Conservation (phyloP, 2,329 filamentous ascomycete species). For the Penicillium sp. region DNA sequence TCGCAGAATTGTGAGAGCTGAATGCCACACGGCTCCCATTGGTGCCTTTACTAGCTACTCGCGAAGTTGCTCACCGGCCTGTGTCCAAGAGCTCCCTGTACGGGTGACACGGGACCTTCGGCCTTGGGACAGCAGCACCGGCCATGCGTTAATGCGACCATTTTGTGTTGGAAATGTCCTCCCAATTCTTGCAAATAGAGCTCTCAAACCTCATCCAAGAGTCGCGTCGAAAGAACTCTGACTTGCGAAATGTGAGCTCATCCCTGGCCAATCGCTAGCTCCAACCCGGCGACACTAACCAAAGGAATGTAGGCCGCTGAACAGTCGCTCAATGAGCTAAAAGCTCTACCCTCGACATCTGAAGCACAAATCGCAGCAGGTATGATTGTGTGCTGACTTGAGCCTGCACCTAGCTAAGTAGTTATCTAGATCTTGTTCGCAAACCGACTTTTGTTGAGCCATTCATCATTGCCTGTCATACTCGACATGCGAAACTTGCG, state of each 20-base stretch:
- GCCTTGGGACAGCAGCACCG: constrained; percentile 14
- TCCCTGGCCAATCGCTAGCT: constrained; percentile 4
- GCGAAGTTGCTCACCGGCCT: not conserved
- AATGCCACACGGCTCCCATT: not conserved
- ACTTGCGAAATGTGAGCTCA: constrained; percentile 65
- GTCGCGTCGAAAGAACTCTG: constrained; percentile 89
- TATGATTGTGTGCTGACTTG: constrained; percentile 35
- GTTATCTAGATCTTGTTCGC: constrained; percentile 69
- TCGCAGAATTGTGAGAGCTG: not conserved
- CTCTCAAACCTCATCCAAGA: constrained; percentile 89
- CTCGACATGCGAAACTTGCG: constrained; percentile 86
- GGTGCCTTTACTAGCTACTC: not conserved
- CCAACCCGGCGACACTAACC: constrained; percentile 21
- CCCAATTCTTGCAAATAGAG: constrained; percentile 83
- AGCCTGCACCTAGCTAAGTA: constrained; percentile 10
- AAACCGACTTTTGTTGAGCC: constrained; percentile 83
- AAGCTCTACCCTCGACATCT: constrained; percentile 67
- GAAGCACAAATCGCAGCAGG: constrained; percentile 73
- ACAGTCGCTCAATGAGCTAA: constrained; percentile 87
- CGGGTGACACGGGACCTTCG: constrained; percentile 15
- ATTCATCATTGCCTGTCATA: constrained; percentile 88
- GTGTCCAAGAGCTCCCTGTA: constrained; percentile 6
- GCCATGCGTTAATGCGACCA: constrained; percentile 32
- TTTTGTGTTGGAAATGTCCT: constrained; percentile 66
- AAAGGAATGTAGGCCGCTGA: constrained; percentile 69